Evolutionary conservation across 805 yeast species (phyloP).

Genomic region (Pichia scutulata): DNA sequence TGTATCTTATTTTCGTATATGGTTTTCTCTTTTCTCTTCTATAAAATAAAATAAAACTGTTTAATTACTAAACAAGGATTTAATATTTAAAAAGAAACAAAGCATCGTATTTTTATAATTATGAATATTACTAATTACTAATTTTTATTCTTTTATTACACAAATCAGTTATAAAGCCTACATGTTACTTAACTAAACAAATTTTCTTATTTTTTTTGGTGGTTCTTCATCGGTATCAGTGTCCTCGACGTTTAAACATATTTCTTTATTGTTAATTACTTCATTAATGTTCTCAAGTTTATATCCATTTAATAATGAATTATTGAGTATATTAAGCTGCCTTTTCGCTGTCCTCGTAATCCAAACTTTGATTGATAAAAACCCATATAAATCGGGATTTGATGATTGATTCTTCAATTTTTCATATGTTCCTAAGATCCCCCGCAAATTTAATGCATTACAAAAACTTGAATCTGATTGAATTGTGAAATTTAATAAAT

Average conservation of each 20-base stretch:
- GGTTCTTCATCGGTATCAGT: neutral
- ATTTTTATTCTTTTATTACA: neutral
- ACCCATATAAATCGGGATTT: slow-evolving; percentile 5
- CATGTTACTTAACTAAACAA: neutral
- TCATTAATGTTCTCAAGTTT: slow-evolving; percentile 1
- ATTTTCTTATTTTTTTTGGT: neutral
- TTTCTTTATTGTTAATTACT: neutral
- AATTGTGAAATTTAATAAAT: slow-evolving; percentile 17
- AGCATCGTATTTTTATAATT: neutral
- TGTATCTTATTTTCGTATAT: slow-evolving; percentile 1
- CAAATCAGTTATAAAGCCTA: neutral
- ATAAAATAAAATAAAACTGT: slow-evolving; percentile 6
- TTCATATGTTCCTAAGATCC: slow-evolving; percentile 16
- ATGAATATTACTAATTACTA: neutral
- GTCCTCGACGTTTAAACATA: neutral
- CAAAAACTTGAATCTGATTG: slow-evolving; percentile 20
- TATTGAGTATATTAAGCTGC: neutral
- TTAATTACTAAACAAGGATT: slow-evolving; percentile 7
- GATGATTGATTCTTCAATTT: slow-evolving; percentile 14
- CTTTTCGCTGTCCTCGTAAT: neutral
- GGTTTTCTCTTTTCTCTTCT: slow-evolving; percentile 11
- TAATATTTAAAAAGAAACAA: neutral
- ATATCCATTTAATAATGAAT: neutral
- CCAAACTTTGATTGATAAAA: slow-evolving; percentile 5
- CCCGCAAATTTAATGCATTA: slow-evolving; percentile 13